Evolutionary conservation across 2,329 filamentous ascomycete species (phyloP), one percentile per base, ranked within the genome.

Genomic region (Nakataea oryzae): DNA sequence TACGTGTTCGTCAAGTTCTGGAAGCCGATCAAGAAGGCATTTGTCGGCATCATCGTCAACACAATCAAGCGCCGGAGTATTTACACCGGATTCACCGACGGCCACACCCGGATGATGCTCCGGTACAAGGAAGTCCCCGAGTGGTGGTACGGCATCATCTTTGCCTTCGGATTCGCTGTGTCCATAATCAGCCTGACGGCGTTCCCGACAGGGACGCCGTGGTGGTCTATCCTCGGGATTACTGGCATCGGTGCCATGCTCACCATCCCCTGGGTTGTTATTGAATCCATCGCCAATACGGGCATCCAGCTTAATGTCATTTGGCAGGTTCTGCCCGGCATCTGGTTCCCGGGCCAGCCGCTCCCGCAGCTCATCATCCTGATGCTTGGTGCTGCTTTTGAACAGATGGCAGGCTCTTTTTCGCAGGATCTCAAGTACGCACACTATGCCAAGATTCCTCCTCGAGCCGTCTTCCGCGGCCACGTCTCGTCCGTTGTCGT

Each of bases 81-180:
- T 62, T 78, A 78, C 62, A 74, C 74, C 5, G 73, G 71, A 2
- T 74, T 75, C 9, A 75, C 74, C 61, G 77, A 80, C 62, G 66
- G 76, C 0, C 76, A 79, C 32, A 75, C 69, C 1, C 68, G 74
- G 0, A 68, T 78, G 3, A 79, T 81, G 77, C 64, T 69, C 4
- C 70, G 69, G 3, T 80, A 80, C 62, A 68, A 70, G 0, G 78
- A 80, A 57, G 76, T 79, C 0, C 78, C 78, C 0, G 78, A 79
- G 59, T 81, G 78, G 77, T 80, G 76, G 78, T 78, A 76, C 65
- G 64, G 78, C 12, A 41, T 73, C 28, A 75, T 78, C 57, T 69
- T 77, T 7, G 63, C 69, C 7, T 63, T 60, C 6, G 67, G 69
- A 13, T 59, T 71, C 14, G 65, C 68, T 14, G 66, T 71, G 1